Percentiles rank a stretch among this genome's conserved stretches.
Evolutionary conservation across 148 eudicot genomes (phyloP).

Genomic region (Chenopodium berlandieri): DNA sequence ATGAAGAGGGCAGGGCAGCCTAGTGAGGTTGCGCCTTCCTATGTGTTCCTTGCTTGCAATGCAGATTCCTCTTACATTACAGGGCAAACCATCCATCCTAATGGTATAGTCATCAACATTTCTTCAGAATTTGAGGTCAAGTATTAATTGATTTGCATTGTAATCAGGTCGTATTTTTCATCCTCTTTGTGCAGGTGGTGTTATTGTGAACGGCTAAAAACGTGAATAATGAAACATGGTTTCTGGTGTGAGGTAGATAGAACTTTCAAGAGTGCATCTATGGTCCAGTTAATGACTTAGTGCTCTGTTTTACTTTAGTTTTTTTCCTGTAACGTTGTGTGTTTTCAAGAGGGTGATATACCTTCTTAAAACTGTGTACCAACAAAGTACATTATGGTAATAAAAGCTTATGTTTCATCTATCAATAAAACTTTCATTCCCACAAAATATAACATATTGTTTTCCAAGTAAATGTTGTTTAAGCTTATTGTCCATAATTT

Average conservation of each 20-base stretch:
- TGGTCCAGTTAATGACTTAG: not conserved
- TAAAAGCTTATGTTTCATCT: slow-evolving; percentile 10
- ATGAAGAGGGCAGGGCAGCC: slow-evolving; percentile 89
- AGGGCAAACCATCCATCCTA: slow-evolving; percentile 79
- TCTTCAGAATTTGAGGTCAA: not conserved
- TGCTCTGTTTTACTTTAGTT: not conserved
- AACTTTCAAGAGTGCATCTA: not conserved
- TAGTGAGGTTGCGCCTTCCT: slow-evolving; percentile 64
- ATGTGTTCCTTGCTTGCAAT: slow-evolving; percentile 72
- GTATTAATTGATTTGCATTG: not conserved
- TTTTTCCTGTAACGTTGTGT: not conserved
- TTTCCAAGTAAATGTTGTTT: too few species aligned
- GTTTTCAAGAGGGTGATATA: not conserved
- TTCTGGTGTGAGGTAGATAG: not conserved
- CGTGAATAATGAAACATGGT: not conserved
- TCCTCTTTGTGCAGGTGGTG: slow-evolving; percentile 30
- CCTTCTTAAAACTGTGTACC: not conserved
- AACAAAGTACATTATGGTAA: slow-evolving; percentile 5
- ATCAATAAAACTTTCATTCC: too few species aligned
- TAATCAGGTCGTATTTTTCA: not conserved
- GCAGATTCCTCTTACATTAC: slow-evolving; percentile 67
- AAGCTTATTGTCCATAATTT: too few species aligned
- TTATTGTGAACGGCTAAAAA: slow-evolving; percentile 29
- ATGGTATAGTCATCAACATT: slow-evolving; percentile 37
- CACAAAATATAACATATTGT: too few species aligned